Evolutionary conservation across 208 protist species (phyloP).

Genomic region (Leishmania braziliensis): DNA sequence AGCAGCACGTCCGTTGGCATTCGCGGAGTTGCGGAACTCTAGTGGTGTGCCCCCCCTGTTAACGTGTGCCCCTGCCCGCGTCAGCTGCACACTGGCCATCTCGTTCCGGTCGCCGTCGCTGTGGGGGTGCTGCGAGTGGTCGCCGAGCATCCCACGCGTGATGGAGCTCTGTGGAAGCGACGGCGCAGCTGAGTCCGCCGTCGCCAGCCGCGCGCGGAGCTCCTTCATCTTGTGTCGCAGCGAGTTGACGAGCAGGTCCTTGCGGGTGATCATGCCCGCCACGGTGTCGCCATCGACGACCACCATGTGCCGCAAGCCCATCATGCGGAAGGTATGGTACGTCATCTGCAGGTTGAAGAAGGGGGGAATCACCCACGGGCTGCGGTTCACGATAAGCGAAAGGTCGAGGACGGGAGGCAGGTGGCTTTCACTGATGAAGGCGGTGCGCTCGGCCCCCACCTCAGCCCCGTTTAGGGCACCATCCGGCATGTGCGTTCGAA

Average conservation of each 20-base stretch:
- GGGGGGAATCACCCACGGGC: constrained; percentile 85
- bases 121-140: background rate
- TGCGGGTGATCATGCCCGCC: constrained; percentile 93
- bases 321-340: constrained; percentile 90
- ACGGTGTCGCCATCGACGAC: constrained; percentile 88
- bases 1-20: background rate
- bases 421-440: constrained; percentile 21
- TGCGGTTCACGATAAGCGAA: constrained; percentile 88
- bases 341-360: constrained; percentile 89
- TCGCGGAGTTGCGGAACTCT: background rate
- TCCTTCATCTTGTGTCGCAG: constrained; percentile 56
- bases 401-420: constrained; percentile 74
- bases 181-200: constrained; percentile 16
- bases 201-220: constrained; percentile 40
- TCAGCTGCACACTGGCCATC: background rate
- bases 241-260: constrained; percentile 84
- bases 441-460: constrained; percentile 8
- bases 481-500: constrained; percentile 33
- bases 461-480: constrained; percentile 4
- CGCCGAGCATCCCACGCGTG: background rate
- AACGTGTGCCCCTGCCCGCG: background rate
- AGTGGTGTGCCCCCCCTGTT: too few relatives aligned
- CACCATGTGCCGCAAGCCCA: constrained; percentile 94
- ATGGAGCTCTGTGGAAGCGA: background rate
- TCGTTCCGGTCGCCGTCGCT: background rate